Percentiles rank a stretch among this genome's conserved stretches.
Evolutionary conservation across 441 rosid species (phyloP).

Genomic region (Adansonia grandidieri): DNA sequence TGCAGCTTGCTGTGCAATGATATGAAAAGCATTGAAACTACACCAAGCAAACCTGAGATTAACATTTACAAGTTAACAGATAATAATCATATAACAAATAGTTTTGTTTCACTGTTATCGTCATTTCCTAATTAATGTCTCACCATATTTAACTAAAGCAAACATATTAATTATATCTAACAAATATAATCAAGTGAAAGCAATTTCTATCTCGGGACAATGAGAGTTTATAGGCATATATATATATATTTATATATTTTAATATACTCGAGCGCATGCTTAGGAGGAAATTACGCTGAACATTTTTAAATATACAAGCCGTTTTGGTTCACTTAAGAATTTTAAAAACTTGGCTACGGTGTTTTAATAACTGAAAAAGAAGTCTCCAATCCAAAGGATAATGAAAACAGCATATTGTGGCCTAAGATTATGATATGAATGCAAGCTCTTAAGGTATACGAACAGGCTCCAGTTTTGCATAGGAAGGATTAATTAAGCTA

Average conservation of each 20-base stretch:
- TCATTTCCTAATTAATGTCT: slow-evolving; percentile 4
- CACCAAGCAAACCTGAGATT: slow-evolving; percentile 72
- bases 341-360: neutral
- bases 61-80: neutral
- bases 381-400: too few species aligned
- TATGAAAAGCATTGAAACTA: slow-evolving; percentile 70
- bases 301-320: neutral
- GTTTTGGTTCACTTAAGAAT: neutral
- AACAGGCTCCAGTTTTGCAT: neutral
- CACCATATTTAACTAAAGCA: neutral
- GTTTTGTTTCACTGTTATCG: neutral
- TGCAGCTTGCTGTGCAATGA: slow-evolving; percentile 68
- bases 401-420: too few species aligned
- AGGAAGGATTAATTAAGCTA: neutral
- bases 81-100: neutral
- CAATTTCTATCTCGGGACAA: slow-evolving; percentile 14
- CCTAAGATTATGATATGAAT: too few species aligned
- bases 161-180: too few species aligned
- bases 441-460: too few species aligned
- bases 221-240: slow-evolving; percentile 5
- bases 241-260: neutral
- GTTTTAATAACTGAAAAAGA: too few species aligned
- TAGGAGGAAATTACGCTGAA: neutral
- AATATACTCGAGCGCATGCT: neutral
- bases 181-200: neutral